A percentile compares a stretch with the other conserved stretches of the same genome.
phyloP scores from a whole-genome alignment of 176 grass and related monocot species.

The Oryza meridionalis region DNA sequence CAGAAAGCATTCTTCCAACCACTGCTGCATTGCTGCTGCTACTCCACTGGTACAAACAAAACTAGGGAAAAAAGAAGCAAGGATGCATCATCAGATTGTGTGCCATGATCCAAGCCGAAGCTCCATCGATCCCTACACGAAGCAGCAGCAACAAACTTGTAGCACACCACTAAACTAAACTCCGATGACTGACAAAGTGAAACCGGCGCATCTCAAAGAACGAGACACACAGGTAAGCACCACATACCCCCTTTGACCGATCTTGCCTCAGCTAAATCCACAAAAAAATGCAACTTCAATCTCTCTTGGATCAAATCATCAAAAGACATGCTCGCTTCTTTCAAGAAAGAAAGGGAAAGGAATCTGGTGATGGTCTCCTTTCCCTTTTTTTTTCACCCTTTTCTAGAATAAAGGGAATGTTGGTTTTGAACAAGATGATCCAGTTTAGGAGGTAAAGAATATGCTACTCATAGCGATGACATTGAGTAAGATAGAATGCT shows the following conservation, averaged over 20 bases:
- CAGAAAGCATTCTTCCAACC: not conserved
- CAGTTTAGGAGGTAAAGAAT: slow-evolving; percentile 45
- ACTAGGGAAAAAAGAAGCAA: slow-evolving; percentile 29
- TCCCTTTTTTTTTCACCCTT: slow-evolving; percentile 1
- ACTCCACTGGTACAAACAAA: slow-evolving; percentile 3
- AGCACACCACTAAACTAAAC: not conserved
- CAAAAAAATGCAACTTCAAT: not conserved
- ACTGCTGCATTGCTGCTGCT: not conserved
- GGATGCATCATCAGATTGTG: slow-evolving; percentile 2
- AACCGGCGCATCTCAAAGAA: slow-evolving; percentile 45
- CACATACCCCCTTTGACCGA: slow-evolving; percentile 31
- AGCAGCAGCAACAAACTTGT: not conserved
- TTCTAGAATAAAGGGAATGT: not conserved
- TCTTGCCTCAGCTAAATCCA: slow-evolving; percentile 1
- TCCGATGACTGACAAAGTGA: slow-evolving; percentile 42
- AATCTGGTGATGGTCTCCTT: slow-evolving; percentile 33
- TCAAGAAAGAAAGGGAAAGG: slow-evolving; percentile 39
- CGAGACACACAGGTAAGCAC: slow-evolving; percentile 9
- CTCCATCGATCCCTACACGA: slow-evolving; percentile 34
- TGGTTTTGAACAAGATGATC: slow-evolving; percentile 46
- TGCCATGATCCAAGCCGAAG: slow-evolving; percentile 18
- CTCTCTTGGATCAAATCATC: slow-evolving; percentile 46
- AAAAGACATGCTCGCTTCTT: slow-evolving; percentile 54
- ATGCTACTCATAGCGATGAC: not conserved
- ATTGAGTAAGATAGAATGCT: not conserved